A percentile compares a stretch with the other conserved stretches of the same genome.
phyloP scores from a whole-genome alignment of 1,284 basidiomycete genomes.

The Trametes sp. region DNA sequence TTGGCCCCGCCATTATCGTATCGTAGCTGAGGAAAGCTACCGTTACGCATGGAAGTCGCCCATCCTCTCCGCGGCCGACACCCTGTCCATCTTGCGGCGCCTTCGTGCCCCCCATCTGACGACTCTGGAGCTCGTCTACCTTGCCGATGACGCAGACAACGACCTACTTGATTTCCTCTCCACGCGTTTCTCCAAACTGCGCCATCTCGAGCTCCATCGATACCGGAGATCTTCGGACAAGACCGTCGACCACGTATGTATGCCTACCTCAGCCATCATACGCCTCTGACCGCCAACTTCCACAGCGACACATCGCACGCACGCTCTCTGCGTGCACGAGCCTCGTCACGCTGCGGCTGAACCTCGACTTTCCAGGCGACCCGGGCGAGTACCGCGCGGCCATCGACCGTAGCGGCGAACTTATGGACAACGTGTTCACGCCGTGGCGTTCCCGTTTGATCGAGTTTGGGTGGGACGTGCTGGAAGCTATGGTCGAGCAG shows the following conservation, averaged over 20 bases:
- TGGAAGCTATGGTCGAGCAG: background rate
- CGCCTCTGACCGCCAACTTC: background rate
- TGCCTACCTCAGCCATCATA: background rate
- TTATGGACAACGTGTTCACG: too few relatives aligned
- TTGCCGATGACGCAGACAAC: background rate
- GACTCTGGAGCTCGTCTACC: conserved; percentile 26
- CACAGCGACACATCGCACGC: background rate
- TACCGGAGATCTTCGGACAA: background rate
- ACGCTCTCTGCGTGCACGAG: background rate
- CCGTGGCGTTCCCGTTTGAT: background rate
- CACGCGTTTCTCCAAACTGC: background rate
- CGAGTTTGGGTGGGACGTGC: background rate
- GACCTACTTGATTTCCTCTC: background rate
- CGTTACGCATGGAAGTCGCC: background rate
- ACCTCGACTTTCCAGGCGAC: background rate
- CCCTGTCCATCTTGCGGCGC: background rate
- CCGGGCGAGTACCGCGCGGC: background rate
- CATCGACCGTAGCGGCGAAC: background rate
- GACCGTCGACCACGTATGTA: background rate
- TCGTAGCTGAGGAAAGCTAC: too few relatives aligned
- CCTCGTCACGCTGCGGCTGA: background rate
- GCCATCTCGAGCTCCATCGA: conserved; percentile 7
- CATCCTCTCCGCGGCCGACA: background rate
- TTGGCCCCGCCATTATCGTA: conserved; percentile 11
- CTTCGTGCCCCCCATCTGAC: background rate